These are phyloP conservation scores for Naganishia liquefaciens DNA, from an alignment of 1,284 basidiomycete genomes.

Conservation along the genomic window DNA sequence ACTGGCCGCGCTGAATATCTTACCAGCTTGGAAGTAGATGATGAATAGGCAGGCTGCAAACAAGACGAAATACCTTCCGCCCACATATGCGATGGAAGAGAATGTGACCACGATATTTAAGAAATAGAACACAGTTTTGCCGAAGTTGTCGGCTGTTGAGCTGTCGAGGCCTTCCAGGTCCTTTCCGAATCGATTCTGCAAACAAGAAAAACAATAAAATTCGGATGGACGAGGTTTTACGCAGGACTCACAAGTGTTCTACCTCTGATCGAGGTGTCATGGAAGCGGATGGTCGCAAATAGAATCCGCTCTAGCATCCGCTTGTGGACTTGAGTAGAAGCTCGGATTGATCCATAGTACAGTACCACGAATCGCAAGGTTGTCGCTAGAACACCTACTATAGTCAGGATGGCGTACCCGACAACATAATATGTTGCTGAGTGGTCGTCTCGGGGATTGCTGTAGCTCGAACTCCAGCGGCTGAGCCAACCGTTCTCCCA, in stretches of 20 bases:
- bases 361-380: constrained; percentile 49
- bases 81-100: constrained; percentile 72
- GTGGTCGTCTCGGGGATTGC: constrained; percentile 48
- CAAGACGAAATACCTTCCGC: constrained; percentile 71
- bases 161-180: constrained; percentile 93
- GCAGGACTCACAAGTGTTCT: constrained; percentile 51
- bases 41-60: constrained; percentile 63
- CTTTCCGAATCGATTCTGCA: constrained; percentile 88
- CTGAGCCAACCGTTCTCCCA: constrained; percentile 80
- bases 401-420: constrained; percentile 64
- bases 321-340: constrained; percentile 70
- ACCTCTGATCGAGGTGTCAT: constrained; percentile 86
- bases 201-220: background rate
- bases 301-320: constrained; percentile 79
- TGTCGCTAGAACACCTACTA: constrained; percentile 42
- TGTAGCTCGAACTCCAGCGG: constrained; percentile 49
- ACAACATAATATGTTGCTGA: constrained; percentile 71
- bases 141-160: constrained; percentile 79
- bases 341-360: constrained; percentile 67
- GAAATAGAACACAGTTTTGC: constrained; percentile 64
- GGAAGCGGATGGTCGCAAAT: constrained; percentile 88
- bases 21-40: constrained; percentile 57
- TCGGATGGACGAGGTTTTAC: background rate
- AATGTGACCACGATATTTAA: constrained; percentile 51
- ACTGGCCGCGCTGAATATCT: constrained; percentile 82